Base-by-base conservation (phyloP, 345 rosid species). In the Moringa oleifera region DNA sequence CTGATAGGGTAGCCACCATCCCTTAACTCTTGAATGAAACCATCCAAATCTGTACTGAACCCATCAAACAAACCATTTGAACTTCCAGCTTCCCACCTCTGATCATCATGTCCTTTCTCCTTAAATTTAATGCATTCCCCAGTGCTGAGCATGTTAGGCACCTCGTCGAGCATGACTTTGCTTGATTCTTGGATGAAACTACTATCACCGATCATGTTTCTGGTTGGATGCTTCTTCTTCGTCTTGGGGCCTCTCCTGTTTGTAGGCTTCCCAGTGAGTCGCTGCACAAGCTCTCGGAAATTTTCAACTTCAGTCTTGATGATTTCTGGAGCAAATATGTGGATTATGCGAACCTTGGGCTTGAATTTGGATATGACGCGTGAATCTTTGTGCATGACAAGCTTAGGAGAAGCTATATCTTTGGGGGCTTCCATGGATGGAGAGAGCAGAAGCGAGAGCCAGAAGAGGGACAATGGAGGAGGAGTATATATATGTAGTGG, bases 301-400 rank as follows among this genome's bases (percentile, higher is more conserved):
- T 84, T 89, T 21, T 78, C 84, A 18, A 74, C 93, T 65, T 91
- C 97, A 18, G 97, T 91, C 75, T 88, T 85, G 87, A 91, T 91
- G 65, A 95, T 81, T 76, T 88, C 96, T 20, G 99, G 99, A 25
- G 96, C 96, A 67, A 86, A 85, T 66, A 88, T 82, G 80, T 95
- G 95, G 66, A 89, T 83, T 54, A 95, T 87, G 15, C 96, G 82
- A 36, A 91, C 78, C 78, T 84, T 87, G 0, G 96, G 96, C 83
- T 89, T 87, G 55, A 71, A 36, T 75, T 92, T 89, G 53, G 95
- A 65, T 53, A 84, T 79, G 12, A 68, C 62, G 3, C 65, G 82
- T 23, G 97, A 93, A 53, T 71, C 69, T 57, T 61, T 80, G 70
- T 77, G 80, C 61, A 85, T 61, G 69, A 68, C 64, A 74, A 74